phyloP scores from a whole-genome alignment of 805 yeast genomes.

The Starmerella potacharoeniae region DNA sequence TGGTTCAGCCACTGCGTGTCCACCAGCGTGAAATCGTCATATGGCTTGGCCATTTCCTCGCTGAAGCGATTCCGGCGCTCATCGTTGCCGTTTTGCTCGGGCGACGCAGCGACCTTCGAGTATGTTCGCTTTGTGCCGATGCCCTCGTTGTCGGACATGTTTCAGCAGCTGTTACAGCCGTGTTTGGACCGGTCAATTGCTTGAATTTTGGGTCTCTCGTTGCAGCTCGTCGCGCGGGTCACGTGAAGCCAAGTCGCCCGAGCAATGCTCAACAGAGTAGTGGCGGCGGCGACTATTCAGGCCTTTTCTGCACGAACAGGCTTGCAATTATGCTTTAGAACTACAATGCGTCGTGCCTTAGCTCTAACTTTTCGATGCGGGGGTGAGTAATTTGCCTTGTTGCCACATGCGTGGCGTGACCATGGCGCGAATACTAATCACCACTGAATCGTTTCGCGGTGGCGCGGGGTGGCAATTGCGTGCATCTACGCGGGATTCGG shows the following conservation, averaged over 20 bases:
- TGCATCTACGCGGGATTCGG: no score
- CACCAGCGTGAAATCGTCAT: neutral
- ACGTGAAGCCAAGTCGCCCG: neutral
- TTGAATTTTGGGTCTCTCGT: neutral
- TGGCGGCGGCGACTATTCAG: no score
- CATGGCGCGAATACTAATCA: neutral
- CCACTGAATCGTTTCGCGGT: no score
- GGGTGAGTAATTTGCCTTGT: neutral
- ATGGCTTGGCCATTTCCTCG: neutral
- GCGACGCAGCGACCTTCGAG: neutral
- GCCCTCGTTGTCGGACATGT: slow-evolving; percentile 1
- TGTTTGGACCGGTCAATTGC: neutral
- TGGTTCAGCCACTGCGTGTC: slow-evolving; percentile 5
- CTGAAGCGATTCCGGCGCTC: neutral
- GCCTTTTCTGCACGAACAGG: no score
- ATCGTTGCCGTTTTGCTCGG: neutral
- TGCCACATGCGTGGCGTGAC: neutral
- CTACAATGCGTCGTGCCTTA: no score
- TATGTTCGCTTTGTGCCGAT: neutral
- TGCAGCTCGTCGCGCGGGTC: neutral
- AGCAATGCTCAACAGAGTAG: no score
- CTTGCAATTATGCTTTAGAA: no score
- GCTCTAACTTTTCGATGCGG: neutral
- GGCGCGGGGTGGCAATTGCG: no score
- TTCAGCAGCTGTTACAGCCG: neutral